phyloP scores from a whole-genome alignment of 2,329 filamentous ascomycete genomes.

The Fusarium oxysporum region DNA sequence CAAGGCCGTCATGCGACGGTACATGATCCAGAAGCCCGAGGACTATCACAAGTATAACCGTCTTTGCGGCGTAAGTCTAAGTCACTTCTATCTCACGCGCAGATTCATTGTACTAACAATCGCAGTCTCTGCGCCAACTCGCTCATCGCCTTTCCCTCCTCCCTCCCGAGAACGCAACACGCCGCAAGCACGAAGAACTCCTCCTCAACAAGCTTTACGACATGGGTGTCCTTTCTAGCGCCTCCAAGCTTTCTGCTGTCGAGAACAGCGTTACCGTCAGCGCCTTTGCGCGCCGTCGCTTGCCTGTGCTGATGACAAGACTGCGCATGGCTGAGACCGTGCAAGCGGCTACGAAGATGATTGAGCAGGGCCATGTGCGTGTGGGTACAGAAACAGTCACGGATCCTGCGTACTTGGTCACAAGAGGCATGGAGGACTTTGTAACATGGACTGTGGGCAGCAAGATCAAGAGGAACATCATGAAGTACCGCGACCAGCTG shows the following conservation, averaged over 20 bases:
- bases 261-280: constrained; percentile 91
- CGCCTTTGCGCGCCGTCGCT: constrained; percentile 83
- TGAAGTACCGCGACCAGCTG: constrained; percentile 93
- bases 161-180: constrained; percentile 80
- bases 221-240: constrained; percentile 85
- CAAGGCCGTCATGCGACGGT: constrained; percentile 81
- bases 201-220: constrained; percentile 92
- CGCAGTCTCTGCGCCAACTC: constrained; percentile 83
- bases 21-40: constrained; percentile 89
- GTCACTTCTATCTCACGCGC: constrained; percentile 47
- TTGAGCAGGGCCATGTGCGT: constrained; percentile 93
- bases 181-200: constrained; percentile 86
- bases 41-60: constrained; percentile 80
- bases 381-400: constrained; percentile 92
- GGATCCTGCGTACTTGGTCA: constrained; percentile 90
- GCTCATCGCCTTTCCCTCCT: constrained; percentile 89
- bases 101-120: constrained; percentile 13
- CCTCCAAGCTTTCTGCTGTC: constrained; percentile 83
- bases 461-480: constrained; percentile 96
- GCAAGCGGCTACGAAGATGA: constrained; percentile 84
- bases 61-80: constrained; percentile 74
- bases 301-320: constrained; percentile 92
- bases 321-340: constrained; percentile 93
- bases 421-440: constrained; percentile 92
- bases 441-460: constrained; percentile 96